Evolutionary conservation across 495 filamentous ascomycete species (phyloP), one percentile per base, ranked within the genome.

Genomic region (Xylaria longipes): DNA sequence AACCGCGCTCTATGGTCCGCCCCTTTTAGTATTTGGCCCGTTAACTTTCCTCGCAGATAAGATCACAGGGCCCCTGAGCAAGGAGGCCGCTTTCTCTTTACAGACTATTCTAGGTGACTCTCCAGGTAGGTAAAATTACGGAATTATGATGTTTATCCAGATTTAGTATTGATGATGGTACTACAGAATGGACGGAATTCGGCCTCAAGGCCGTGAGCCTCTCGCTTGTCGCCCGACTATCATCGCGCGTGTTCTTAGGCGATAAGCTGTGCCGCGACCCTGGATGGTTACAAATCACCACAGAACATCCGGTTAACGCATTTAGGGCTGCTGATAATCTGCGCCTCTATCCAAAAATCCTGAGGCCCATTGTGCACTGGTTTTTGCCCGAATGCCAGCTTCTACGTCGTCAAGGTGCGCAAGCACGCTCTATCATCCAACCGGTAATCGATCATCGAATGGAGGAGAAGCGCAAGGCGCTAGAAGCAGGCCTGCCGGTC

Each of bases 161-260:
- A 22, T 37, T 54, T 25, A 25, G 5, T 22, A 31, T 50, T 69
- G 17, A 69, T 17, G 6, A 12, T 9, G 12, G 8, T 41, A 5
- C 6, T n/a, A 37, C 48, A 78, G 76, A 80, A 45, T 82, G 80
- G 80, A 71, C 70, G 25, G 68, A 72, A 22, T 41, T 79, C 54
- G 15, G 52, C 9, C 54, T 80, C 22, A 45, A 54, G 1, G 22
- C 70, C 0, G 60, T 63, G 20, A 31, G 79, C 6, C 74, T 84
- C 14, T 65, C 74, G 1, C 39, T 86, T 0, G 74, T 88, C 33
- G 77, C 82, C 5, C 83, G 82, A 22, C 71, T 86, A 12, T 83
- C 84, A 0, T 80, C 83, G 1, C 77, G 82, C 15, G 75, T 85
- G 62, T 88, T 88, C 69, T 72, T 87, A 3, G 87, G 87, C 29